These are phyloP conservation scores for Candida gorgasii DNA, from an alignment of 805 yeast genomes.

Conservation along the genomic window DNA sequence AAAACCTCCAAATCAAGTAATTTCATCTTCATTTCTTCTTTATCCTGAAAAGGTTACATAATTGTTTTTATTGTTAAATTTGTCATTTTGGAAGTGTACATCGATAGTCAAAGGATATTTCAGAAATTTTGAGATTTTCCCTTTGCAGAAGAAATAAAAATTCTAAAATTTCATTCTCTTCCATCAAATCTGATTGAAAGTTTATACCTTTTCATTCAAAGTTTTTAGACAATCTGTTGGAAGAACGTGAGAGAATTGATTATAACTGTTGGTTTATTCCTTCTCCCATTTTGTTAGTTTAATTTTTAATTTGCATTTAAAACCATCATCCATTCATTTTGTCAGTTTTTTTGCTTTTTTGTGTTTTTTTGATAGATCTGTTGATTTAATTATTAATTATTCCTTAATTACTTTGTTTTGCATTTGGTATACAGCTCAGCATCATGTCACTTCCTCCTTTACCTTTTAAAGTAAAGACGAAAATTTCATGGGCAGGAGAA, in stretches of 20 bases:
- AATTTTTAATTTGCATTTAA: not conserved
- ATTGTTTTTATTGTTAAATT: slow-evolving; percentile 7
- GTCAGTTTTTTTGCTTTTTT: not conserved
- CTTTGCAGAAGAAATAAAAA: slow-evolving; percentile 9
- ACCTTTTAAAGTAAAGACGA: slow-evolving; percentile 78
- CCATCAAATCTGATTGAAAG: not conserved
- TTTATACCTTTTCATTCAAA: not conserved
- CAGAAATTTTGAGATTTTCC: slow-evolving; percentile 7
- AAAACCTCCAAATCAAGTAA: slow-evolving; percentile 8
- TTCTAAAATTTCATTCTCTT: slow-evolving; percentile 6
- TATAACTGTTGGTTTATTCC: not conserved
- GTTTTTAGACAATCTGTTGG: not conserved
- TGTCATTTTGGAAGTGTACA: slow-evolving; percentile 4
- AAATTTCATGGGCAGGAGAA: slow-evolving; percentile 93
- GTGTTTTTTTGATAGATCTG: not conserved
- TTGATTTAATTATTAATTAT: slow-evolving; percentile 1
- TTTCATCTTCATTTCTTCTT: not conserved
- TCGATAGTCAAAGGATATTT: not conserved
- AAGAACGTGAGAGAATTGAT: not conserved
- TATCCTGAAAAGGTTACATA: slow-evolving; percentile 5
- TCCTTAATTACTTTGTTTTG: not conserved
- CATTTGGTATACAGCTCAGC: not conserved
- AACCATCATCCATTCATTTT: not conserved
- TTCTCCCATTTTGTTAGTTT: too few relatives aligned
- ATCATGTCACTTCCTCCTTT: slow-evolving; percentile 35